Base-by-base conservation (phyloP, 192 early-diverging fungal genomes). In the Spinellus fusiger region DNA sequence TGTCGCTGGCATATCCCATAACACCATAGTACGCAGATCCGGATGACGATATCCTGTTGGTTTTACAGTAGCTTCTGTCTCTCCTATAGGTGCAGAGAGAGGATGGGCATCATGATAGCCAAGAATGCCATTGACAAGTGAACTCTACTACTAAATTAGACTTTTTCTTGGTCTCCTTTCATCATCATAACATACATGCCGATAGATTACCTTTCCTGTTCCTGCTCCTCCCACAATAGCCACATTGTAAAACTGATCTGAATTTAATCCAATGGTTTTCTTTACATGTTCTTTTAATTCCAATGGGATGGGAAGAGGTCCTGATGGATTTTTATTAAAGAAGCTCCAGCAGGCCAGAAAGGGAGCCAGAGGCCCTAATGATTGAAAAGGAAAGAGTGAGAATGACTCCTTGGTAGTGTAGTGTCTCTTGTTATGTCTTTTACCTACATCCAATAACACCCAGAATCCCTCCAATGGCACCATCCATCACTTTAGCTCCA, bases 1-100 rank as follows among this genome's bases (percentile, higher is more conserved):
- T 20, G 62, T 62, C 18, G 61, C 71, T 13, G 71, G 71, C 61
- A 73, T 59, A 31, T 73, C 71, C 71, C 71, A 73, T 23, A 73
- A 23, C 10, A 68, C 57, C 58, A 73, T 61, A 8, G 56, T 65
- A 40, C 59, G 62, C 29, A 73, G 37, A 27, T 63, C 62, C 6
- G 66, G 61, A 64, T 73, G 65, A 1, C 65, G 44, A 35, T 73
- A 73, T 5, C 40, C 65, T 27, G 53, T 49, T 38, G 62, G 60
- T 2, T 68, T 59, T 7, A 54, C 55, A 1, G 61, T 73, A 23
- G 65, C 46, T 50, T 67, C 70, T 0, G 49, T 56, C 50, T 73
- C 71, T 0, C 66, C 66, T 22, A 59, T 68, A 13, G 48, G 34
- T 13, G 71, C 71, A 3, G 71, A 61, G 60, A 64, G 49, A 18